Evolutionary conservation across 1,284 basidiomycete species (phyloP), one percentile per base, ranked within the genome.

Genomic region (Ceratobasidium sp.): DNA sequence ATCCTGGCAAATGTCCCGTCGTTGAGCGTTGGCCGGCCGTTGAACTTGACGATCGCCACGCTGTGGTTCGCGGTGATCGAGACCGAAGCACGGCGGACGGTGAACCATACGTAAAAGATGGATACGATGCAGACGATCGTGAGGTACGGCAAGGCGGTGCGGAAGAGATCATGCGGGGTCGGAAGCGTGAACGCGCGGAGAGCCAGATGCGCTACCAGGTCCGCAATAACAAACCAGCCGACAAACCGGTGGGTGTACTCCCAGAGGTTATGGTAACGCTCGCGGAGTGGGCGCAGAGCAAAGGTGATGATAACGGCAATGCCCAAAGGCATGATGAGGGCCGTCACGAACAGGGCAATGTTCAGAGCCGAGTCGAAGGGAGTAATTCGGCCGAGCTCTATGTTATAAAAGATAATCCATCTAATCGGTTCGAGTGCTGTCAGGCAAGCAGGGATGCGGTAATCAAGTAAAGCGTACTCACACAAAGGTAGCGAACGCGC

Each of bases 381-480:
- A 7, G 62, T 64, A 13, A 40, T 34, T 37, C 32, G 49, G 62
- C 73, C 66, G 61, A 79, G 66, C 76, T 79, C 68, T 29, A 76
- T n/a, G 65, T 69, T 52, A 73, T 78, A 59, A 65, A 73, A 43
- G 68, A 78, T 32, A 59, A 79, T 68, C 62, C 69, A 68, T 56
- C 77, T 75, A 37, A 61, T 61, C 52, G 32, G 62, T 25, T 56
- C 62, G 34, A 52, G 25, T 8, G 22, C 22, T 8, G 67, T 57
- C 25, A 69, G 46, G 29, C 40, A 22, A 19, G 19, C 52, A 57
- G 62, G 43, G 59, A 34, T 59, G 25, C 17, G 17, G 22, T 29
- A 56, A 43, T 57, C 40, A 66, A 65, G 9, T 0, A 22, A 13
- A 34, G 44, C 25, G 11, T 43, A 75, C 73, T 65, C 49, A 75